phyloP scores from a whole-genome alignment of 176 grass and related monocot species.

The Saccharum officinarum region DNA sequence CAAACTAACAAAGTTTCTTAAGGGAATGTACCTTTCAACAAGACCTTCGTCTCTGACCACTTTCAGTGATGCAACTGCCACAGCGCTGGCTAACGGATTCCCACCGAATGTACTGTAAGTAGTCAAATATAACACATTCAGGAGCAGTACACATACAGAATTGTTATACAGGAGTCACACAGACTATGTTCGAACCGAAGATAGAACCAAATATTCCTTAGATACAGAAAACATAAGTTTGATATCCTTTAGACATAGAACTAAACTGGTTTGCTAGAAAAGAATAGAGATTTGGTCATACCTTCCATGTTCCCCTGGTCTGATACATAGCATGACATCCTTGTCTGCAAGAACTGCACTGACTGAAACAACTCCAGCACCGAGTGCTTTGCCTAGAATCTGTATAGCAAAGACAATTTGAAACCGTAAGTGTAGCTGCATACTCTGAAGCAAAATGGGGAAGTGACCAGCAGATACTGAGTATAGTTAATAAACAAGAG shows the following conservation, averaged over 20 bases:
- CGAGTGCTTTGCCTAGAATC: constrained; percentile 96
- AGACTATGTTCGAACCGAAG: neutral
- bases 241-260: neutral
- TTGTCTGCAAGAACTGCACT: constrained; percentile 98
- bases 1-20: neutral
- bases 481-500: constrained; percentile 8
- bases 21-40: constrained; percentile 64
- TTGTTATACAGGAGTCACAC: neutral
- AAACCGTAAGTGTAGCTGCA: neutral
- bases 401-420: constrained; percentile 34
- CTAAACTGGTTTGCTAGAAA: neutral
- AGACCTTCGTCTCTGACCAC: constrained; percentile 86
- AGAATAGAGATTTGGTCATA: constrained; percentile 25
- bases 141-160: neutral
- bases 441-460: constrained; percentile 7
- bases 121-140: constrained; percentile 34
- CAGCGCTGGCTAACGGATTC: constrained; percentile 93
- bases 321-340: constrained; percentile 95
- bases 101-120: constrained; percentile 90
- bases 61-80: constrained; percentile 84
- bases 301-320: constrained; percentile 95
- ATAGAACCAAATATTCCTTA: neutral
- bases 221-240: neutral
- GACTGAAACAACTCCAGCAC: constrained; percentile 93
- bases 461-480: constrained; percentile 1